These are phyloP conservation scores for Penicillium maclennaniae DNA, from an alignment of 495 filamentous ascomycete species.

Conservation along the genomic window DNA sequence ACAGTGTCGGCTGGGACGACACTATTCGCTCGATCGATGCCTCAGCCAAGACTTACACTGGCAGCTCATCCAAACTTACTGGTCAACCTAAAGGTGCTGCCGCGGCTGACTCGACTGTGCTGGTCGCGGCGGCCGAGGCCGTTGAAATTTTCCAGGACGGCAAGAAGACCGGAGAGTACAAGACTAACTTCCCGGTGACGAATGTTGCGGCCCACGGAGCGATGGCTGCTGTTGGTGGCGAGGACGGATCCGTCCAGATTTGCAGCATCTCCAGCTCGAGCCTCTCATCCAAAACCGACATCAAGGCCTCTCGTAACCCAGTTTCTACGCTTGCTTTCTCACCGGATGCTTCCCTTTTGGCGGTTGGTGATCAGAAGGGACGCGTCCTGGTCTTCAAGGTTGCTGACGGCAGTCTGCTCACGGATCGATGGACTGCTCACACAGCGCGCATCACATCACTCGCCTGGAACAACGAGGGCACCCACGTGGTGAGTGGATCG, in stretches of 20 bases:
- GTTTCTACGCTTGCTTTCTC: slow-evolving; percentile 71
- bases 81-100: slow-evolving; percentile 61
- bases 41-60: slow-evolving; percentile 55
- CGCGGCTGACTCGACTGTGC: slow-evolving; percentile 41
- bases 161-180: slow-evolving; percentile 53
- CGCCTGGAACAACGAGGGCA: slow-evolving; percentile 72
- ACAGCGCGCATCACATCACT: slow-evolving; percentile 81
- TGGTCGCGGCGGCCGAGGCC: slow-evolving; percentile 63
- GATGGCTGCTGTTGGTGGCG: slow-evolving; percentile 70
- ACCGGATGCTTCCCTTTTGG: slow-evolving; percentile 63
- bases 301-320: slow-evolving; percentile 39
- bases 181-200: slow-evolving; percentile 63
- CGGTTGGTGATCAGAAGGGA: slow-evolving; percentile 77
- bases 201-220: slow-evolving; percentile 63
- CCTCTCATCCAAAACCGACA: slow-evolving; percentile 41
- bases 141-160: slow-evolving; percentile 63
- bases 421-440: slow-evolving; percentile 83
- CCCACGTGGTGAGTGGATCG: slow-evolving; percentile 75
- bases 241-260: slow-evolving; percentile 67
- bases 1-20: slow-evolving; percentile 94
- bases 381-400: slow-evolving; percentile 75
- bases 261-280: slow-evolving; percentile 55
- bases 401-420: slow-evolving; percentile 43
- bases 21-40: slow-evolving; percentile 75
- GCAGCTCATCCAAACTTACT: slow-evolving; percentile 45